Conservation (phyloP, 2,329 filamentous ascomycete species). For the Dissoconium aciculare region DNA sequence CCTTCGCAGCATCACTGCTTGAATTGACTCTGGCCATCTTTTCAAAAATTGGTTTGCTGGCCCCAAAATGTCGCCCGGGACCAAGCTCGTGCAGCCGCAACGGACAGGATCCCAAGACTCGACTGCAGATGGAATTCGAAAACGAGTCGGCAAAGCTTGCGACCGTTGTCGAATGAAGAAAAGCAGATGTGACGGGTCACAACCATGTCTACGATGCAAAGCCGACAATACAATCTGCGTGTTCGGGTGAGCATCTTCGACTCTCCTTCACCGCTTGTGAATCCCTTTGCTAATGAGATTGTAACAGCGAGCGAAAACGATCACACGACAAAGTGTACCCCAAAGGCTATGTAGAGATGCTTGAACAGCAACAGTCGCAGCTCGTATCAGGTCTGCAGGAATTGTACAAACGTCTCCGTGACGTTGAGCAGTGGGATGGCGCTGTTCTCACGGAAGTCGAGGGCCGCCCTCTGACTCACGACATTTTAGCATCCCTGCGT, state of each 20-base stretch:
- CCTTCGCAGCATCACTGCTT: too few relatives aligned
- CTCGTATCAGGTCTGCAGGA: conserved; percentile 47
- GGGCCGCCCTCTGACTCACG: conserved; percentile 47
- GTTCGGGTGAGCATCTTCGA: conserved; percentile 33
- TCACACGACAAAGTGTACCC: conserved; percentile 52
- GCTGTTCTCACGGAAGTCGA: conserved; percentile 37
- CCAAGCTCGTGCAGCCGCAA: conserved; percentile 13
- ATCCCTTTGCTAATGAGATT: background rate
- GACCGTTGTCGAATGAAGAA: conserved; percentile 52
- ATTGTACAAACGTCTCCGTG: conserved; percentile 39
- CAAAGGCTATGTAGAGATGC: conserved; percentile 54
- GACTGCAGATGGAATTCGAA: conserved; percentile 27
- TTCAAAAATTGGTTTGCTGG: too few relatives aligned
- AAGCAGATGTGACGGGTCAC: conserved; percentile 51
- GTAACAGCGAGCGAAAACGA: conserved; percentile 42
- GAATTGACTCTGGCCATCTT: too few relatives aligned
- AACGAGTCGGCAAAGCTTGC: conserved; percentile 52
- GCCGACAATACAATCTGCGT: conserved; percentile 50
- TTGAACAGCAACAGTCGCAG: conserved; percentile 50
- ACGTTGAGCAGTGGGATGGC: conserved; percentile 42
- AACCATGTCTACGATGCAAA: conserved; percentile 46
- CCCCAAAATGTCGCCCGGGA: conserved; percentile 12
- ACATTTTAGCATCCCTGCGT: conserved; percentile 45
- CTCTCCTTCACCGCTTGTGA: background rate
- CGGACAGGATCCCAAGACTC: conserved; percentile 16